These are phyloP conservation scores for Pinus taeda DNA, from an alignment of 75 land plant genomes.

Conservation along the genomic window DNA sequence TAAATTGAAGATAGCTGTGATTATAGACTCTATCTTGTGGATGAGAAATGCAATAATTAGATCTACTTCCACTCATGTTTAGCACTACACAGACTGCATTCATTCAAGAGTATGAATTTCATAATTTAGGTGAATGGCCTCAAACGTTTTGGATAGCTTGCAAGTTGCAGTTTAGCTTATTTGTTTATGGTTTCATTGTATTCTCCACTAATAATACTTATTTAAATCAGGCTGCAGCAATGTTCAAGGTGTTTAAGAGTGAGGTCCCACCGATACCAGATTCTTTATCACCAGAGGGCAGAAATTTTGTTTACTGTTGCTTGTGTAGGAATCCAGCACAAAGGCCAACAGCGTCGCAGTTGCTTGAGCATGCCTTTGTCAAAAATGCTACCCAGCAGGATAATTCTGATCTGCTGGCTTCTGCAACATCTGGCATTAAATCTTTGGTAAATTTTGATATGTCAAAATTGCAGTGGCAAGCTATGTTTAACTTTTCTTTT, in stretches of 20 bases:
- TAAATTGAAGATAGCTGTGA: too few species aligned
- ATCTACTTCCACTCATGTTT: neutral
- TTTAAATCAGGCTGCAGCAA: slow-evolving; percentile 62
- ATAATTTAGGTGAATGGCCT: neutral
- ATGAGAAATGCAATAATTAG: too few species aligned
- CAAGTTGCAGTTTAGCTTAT: neutral
- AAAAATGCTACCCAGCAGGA: slow-evolving; percentile 21
- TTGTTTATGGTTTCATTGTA: neutral
- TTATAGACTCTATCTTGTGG: too few species aligned
- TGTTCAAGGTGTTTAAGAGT: slow-evolving; percentile 69
- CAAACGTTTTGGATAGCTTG: neutral
- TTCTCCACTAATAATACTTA: neutral
- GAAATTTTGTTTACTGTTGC: slow-evolving; percentile 60
- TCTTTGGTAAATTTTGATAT: slow-evolving; percentile 8
- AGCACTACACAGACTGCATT: neutral
- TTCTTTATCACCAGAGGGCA: slow-evolving; percentile 55
- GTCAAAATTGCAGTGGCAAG: slow-evolving; percentile 16
- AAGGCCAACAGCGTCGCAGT: slow-evolving; percentile 53
- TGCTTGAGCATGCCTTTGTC: slow-evolving; percentile 78
- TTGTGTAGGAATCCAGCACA: slow-evolving; percentile 71
- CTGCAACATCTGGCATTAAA: neutral
- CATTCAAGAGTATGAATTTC: neutral
- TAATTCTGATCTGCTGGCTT: slow-evolving; percentile 8
- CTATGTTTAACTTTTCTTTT: neutral
- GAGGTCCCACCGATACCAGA: slow-evolving; percentile 70